Percentiles rank a stretch among this genome's conserved stretches.
Evolutionary conservation across 441 rosid species (phyloP).

Genomic region (Gossypium davidsonii): DNA sequence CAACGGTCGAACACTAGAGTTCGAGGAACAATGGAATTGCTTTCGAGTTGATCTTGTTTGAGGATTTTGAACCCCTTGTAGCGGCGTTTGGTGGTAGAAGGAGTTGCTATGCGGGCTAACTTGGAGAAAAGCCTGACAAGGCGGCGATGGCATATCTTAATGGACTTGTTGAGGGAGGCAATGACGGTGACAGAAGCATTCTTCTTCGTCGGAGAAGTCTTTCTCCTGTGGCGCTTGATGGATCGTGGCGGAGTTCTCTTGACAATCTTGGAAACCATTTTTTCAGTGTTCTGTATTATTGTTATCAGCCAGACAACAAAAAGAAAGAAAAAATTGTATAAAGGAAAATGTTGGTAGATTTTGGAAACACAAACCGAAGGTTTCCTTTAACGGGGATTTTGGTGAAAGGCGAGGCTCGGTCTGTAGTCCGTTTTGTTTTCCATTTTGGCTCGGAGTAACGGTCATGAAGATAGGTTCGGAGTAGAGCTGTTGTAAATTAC

Average conservation of each 20-base stretch:
- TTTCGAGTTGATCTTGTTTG: slow-evolving; percentile 12
- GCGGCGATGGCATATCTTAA: slow-evolving; percentile 49
- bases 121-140: slow-evolving; percentile 57
- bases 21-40: neutral
- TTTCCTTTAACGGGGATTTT: neutral
- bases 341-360: neutral
- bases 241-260: slow-evolving; percentile 29
- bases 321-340: neutral
- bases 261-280: slow-evolving; percentile 31
- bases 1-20: slow-evolving; percentile 18
- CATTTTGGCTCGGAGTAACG: slow-evolving; percentile 50
- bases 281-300: slow-evolving; percentile 5
- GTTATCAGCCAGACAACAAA: neutral
- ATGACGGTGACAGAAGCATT: slow-evolving; percentile 28
- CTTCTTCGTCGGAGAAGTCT: slow-evolving; percentile 28
- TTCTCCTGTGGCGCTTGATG: slow-evolving; percentile 30
- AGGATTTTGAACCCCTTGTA: slow-evolving; percentile 51
- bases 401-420: neutral
- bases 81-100: slow-evolving; percentile 21
- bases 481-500: slow-evolving; percentile 19
- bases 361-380: neutral
- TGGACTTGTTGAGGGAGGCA: slow-evolving; percentile 49
- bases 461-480: slow-evolving; percentile 37
- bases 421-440: slow-evolving; percentile 9
- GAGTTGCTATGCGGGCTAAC: slow-evolving; percentile 38